phyloP scores from a whole-genome alignment of 345 rosid species.

The Conringia planisiliqua region DNA sequence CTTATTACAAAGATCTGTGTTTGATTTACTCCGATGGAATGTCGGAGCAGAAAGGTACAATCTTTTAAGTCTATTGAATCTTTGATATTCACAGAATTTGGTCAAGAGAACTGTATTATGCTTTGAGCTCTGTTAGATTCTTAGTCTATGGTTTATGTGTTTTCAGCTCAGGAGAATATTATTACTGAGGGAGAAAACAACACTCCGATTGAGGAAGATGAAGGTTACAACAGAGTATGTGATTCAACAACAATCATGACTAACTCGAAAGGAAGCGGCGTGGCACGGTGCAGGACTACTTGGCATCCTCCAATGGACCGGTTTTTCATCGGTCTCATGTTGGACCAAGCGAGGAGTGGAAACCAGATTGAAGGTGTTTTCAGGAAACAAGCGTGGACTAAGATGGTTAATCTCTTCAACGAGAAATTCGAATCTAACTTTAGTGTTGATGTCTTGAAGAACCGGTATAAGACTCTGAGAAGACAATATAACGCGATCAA shows the following conservation, averaged over 20 bases:
- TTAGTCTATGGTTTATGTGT: neutral
- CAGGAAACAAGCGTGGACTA: slow-evolving; percentile 74
- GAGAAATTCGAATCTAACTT: slow-evolving; percentile 59
- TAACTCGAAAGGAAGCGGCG: slow-evolving; percentile 19
- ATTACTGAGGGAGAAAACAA: slow-evolving; percentile 13
- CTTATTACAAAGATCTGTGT: slow-evolving; percentile 63
- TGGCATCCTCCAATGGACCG: slow-evolving; percentile 95
- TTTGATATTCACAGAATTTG: neutral
- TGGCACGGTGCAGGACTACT: slow-evolving; percentile 52
- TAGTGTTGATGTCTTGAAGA: slow-evolving; percentile 68
- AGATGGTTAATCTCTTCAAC: slow-evolving; percentile 70
- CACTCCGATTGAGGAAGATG: slow-evolving; percentile 38
- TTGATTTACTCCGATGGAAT: slow-evolving; percentile 50
- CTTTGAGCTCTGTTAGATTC: neutral
- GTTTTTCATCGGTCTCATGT: slow-evolving; percentile 71
- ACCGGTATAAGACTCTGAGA: slow-evolving; percentile 74
- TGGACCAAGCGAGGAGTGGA: slow-evolving; percentile 68
- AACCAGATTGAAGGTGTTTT: slow-evolving; percentile 77
- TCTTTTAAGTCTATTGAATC: neutral
- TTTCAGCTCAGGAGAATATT: slow-evolving; percentile 21
- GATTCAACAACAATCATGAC: slow-evolving; percentile 23
- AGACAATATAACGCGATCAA: slow-evolving; percentile 69
- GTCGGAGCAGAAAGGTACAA: slow-evolving; percentile 52
- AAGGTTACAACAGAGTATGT: slow-evolving; percentile 36
- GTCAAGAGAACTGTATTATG: neutral